Base-by-base conservation (phyloP, 1,139 yeast species). In the Suhomyces chickasaworum region DNA sequence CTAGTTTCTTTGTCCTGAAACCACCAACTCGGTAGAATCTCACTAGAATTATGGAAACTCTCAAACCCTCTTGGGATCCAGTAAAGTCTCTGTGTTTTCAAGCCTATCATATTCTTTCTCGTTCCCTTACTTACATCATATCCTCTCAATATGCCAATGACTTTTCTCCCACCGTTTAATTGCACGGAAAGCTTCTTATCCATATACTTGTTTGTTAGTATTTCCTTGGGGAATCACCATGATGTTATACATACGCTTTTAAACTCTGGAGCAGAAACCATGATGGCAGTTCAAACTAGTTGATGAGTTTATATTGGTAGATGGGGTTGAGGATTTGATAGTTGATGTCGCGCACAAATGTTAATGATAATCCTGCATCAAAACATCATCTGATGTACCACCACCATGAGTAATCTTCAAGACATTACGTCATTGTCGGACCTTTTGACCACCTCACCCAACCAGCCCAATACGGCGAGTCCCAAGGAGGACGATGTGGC, bases 141-240 rank as follows among this genome's bases (percentile, higher is more conserved):
- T 9, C 96, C 96, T 60, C 87, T 73, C 48, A 89, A 73, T 7
- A 80, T 77, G 1, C 97, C 97, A 3, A 78, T 75, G 7, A 89
- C 82, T 53, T 79, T 82, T 47, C 96, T 75, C 15, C 86, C 70
- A 7, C 95, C 93, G 61, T 87, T 87, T 49, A 89, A 72, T 58
- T 84, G 88, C 20, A 89, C 71, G 12, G 81, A 71, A 32, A 89
- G 75, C 62, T 81, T 79, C 66, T 86, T 86, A 63, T 86, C 91
- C 82, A 87, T 78, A 62, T 88, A 89, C 87, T 84, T 84, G 58
- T 1, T 47, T 18, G 59, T 54, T 56, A 55, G 74, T 69, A 64
- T 10, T n/a, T 25, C 29, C n/a, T 7, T 25, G 4, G 55, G 59
- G 16, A 7, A 2, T 20, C 39, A 13, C 6, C 7, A 25, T 2